Evolutionary conservation across 345 rosid species (phyloP).

Genomic region (Fremontodendron californicum): DNA sequence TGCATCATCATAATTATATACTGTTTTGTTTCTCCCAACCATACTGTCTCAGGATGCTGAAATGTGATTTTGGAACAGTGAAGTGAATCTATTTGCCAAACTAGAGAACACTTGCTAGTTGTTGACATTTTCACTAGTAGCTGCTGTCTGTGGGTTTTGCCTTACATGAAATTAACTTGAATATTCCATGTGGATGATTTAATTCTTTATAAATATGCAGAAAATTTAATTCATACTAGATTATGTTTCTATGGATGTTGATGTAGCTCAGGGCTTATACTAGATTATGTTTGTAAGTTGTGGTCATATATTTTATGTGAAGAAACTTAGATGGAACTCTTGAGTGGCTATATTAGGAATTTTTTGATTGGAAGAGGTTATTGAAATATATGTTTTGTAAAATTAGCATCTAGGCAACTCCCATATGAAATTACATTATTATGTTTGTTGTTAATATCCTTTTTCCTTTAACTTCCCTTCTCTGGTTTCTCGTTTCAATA

Average conservation of each 20-base stretch:
- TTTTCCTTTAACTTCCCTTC: neutral
- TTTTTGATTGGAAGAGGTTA: neutral
- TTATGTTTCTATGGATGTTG: neutral
- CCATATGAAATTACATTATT: neutral
- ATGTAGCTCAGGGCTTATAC: neutral
- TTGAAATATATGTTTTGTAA: neutral
- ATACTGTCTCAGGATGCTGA: neutral
- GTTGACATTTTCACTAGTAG: neutral
- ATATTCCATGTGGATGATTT: neutral
- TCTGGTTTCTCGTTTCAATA: constrained; percentile 6
- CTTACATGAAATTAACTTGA: neutral
- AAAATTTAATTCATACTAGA: neutral
- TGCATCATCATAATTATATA: neutral
- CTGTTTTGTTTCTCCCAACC: neutral
- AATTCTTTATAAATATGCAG: neutral
- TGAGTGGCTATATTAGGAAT: neutral
- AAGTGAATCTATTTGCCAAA: neutral
- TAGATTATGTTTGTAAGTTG: neutral
- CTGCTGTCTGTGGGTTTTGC: neutral
- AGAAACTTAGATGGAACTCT: neutral
- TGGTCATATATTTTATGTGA: neutral
- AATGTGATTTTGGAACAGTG: neutral
- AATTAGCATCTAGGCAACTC: neutral
- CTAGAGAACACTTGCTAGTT: neutral
- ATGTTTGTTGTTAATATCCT: neutral